These are phyloP conservation scores for Malassezia slooffiae DNA, from an alignment of 1,284 basidiomycete species.

Conservation along the genomic window DNA sequence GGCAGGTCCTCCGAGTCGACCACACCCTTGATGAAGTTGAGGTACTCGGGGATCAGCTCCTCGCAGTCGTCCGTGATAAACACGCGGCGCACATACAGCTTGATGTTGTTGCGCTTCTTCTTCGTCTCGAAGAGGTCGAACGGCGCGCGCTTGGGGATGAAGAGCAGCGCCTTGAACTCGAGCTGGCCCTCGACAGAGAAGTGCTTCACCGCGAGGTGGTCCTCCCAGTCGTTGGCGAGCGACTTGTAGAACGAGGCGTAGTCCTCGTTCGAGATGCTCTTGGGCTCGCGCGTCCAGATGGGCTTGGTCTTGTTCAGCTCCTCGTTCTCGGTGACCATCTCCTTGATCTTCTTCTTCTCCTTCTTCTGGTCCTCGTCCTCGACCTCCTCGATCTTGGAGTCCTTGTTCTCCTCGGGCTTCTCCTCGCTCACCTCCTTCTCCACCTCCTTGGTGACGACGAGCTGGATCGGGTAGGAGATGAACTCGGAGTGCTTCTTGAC, in stretches of 20 bases:
- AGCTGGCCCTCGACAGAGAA: conserved; percentile 99
- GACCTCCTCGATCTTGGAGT: conserved; percentile 63
- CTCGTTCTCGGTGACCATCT: conserved; percentile 61
- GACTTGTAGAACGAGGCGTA: conserved; percentile 98
- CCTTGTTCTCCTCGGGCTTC: conserved; percentile 60
- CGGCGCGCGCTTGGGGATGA: conserved; percentile 64
- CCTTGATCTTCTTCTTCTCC: conserved; percentile 76
- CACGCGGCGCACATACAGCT: conserved; percentile 98
- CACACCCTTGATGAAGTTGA: conserved; percentile 91
- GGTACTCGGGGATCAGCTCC: conserved; percentile 98
- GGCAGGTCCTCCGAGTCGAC: conserved; percentile 99
- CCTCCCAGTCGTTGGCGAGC: conserved; percentile 97
- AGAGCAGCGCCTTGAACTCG: conserved; percentile 97
- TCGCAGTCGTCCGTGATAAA: conserved; percentile 99
- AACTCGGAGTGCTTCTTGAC: conserved; percentile 99
- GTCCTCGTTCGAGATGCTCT: conserved; percentile 83
- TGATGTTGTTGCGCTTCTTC: conserved; percentile 99
- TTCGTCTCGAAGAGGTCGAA: conserved; percentile 99
- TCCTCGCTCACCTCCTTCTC: conserved; percentile 87
- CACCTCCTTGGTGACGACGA: conserved; percentile 96
- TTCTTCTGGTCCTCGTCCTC: conserved; percentile 63
- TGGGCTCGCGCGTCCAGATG: conserved; percentile 95
- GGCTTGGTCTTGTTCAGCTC: conserved; percentile 99
- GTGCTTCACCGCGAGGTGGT: conserved; percentile 98
- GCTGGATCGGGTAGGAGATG: conserved; percentile 99